phyloP scores from a whole-genome alignment of 163 green algal genomes.

The Prototheca stagnorum region DNA sequence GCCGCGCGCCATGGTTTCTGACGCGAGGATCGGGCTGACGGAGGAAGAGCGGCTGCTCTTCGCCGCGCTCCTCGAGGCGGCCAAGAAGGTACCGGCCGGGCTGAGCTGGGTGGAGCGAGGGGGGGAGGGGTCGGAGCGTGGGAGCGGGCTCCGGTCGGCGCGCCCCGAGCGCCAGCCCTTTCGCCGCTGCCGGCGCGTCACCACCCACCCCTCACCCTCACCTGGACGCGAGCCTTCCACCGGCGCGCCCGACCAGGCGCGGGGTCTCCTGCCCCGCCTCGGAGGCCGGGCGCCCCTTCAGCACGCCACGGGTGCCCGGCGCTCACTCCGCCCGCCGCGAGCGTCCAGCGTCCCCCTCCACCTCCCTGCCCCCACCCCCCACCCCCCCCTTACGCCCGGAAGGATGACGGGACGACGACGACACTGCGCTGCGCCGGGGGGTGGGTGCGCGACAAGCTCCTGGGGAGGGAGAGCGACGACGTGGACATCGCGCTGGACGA shows the following conservation, averaged over 20 bases:
- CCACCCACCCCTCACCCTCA: neutral
- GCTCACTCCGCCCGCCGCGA: neutral
- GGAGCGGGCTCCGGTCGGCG: too few species aligned
- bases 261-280: too few species aligned
- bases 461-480: constrained; percentile 66
- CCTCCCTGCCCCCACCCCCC: too few species aligned
- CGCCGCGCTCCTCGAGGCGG: constrained; percentile 45
- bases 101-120: neutral
- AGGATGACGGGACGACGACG: too few species aligned
- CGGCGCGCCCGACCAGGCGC: too few species aligned
- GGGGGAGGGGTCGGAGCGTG: too few species aligned
- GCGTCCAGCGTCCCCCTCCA: constrained; percentile 28
- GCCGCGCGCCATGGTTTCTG: too few species aligned
- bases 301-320: neutral
- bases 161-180: too few species aligned
- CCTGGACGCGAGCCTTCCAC: too few species aligned
- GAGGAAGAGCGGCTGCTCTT: constrained; percentile 59
- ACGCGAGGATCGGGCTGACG: constrained; percentile 36
- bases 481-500: constrained; percentile 96
- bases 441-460: constrained; percentile 95
- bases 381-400: too few species aligned
- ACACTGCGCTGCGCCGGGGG: constrained; percentile 81
- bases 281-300: neutral
- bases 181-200: neutral
- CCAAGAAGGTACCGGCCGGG: constrained; percentile 4